Evolutionary conservation across 2,329 filamentous ascomycete genomes (phyloP).

Genomic region (Purpureocillium takamizusanense): DNA sequence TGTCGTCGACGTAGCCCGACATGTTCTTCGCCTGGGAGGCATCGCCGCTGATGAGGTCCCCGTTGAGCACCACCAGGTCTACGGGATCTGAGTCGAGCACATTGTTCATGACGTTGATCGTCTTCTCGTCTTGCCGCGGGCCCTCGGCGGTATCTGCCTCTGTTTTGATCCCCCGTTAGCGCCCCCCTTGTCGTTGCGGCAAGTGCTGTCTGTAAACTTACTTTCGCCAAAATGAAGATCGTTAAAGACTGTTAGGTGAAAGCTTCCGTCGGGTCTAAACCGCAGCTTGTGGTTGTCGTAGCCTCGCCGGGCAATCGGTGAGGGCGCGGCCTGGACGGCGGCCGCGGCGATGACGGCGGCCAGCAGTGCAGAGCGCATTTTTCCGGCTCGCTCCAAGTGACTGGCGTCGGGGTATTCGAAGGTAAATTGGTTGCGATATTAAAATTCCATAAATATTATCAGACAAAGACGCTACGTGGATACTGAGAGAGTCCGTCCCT

Average conservation of each 20-base stretch:
- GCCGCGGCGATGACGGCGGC: too few species aligned
- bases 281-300: constrained; percentile 4
- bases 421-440: too few species aligned
- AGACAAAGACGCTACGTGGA: too few species aligned
- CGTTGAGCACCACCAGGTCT: constrained; percentile 59
- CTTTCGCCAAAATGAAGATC: constrained; percentile 67
- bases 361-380: too few species aligned
- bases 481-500: too few species aligned
- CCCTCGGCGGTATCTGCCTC: constrained; percentile 32
- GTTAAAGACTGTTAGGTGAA: constrained; percentile 52
- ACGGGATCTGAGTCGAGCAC: constrained; percentile 49
- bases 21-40: constrained; percentile 45
- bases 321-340: too few species aligned
- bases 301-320: too few species aligned
- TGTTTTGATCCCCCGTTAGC: too few species aligned
- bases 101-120: constrained; percentile 44
- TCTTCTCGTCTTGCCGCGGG: constrained; percentile 46
- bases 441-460: too few species aligned
- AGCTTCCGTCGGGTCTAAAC: constrained; percentile 35
- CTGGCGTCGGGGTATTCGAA: too few species aligned
- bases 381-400: too few species aligned
- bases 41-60: constrained; percentile 63
- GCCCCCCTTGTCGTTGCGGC: too few species aligned
- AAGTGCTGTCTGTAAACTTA: constrained; percentile 17
- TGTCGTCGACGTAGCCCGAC: constrained; percentile 48